These are phyloP conservation scores for Stephania yunnanensis DNA, from an alignment of 164 flowering plant genomes.

Conservation along the genomic window DNA sequence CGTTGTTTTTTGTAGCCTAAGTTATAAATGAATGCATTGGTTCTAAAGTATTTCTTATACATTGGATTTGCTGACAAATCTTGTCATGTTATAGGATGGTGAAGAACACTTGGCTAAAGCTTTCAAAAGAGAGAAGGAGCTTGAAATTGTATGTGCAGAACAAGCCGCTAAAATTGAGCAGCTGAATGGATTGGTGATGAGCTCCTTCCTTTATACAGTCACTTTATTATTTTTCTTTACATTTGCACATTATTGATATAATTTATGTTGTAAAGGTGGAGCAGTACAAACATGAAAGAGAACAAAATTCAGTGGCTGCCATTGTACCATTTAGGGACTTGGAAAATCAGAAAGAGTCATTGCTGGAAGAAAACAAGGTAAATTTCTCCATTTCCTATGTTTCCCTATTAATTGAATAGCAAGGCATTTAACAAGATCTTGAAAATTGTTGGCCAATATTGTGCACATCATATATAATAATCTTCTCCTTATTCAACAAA, in stretches of 20 bases:
- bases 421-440: not conserved
- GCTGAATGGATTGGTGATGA: constrained; percentile 50
- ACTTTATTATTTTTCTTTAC: not conserved
- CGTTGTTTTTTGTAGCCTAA: not conserved
- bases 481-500: not conserved
- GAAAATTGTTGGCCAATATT: not conserved
- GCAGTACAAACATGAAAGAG: constrained; percentile 34
- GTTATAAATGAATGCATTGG: not conserved
- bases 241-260: not conserved
- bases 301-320: constrained; percentile 9
- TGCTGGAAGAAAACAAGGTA: constrained; percentile 33
- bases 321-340: constrained; percentile 15
- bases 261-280: constrained; percentile 37
- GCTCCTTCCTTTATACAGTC: not conserved
- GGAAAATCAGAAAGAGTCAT: constrained; percentile 6
- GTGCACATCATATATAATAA: not conserved
- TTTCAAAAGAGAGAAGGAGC: constrained; percentile 41
- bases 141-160: constrained; percentile 57
- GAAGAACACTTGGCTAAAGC: constrained; percentile 25
- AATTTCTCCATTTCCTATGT: not conserved
- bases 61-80: not conserved
- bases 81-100: constrained; percentile 27
- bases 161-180: constrained; percentile 76
- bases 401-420: not conserved
- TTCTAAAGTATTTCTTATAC: not conserved